Evolutionary conservation across 148 eudicot genomes (phyloP), one percentile per base, ranked within the genome.

Genomic region (Rhododendron vialii): DNA sequence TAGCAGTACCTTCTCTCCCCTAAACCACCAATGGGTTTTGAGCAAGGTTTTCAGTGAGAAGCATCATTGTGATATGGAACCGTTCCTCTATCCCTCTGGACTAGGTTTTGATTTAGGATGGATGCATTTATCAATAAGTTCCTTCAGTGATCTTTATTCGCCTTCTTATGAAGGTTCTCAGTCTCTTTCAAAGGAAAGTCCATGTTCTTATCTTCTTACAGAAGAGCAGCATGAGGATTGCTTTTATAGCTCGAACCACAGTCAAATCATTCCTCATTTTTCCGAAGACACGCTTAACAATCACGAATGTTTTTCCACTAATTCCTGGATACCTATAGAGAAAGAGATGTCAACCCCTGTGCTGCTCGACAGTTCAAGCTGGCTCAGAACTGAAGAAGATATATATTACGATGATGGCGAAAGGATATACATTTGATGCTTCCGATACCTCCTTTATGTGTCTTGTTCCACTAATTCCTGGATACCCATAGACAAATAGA

Each of bases 281-380:
- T 30, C 81, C 12, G 75, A 86, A 51, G 85, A 84, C 81, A 45
- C 85, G 20, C 9, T 47, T 80, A 41, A 82, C 78, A n/a, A 10
- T 82, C 73, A 75, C 38, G 22, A 30, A 35, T 47, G 78, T 48
- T 67, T 80, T 69, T 81, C 89, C 51, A 20, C 57, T 81, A 57
- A 83, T 85, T 43, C 80, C 38, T 65, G 85, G 48, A 75, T 73
- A 18, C 82, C 86, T 67, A 24, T 38, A 18, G 86, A 69, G 74
- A 87, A 20, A 81, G 77, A 65, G 33, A 65, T 85, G n/a, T 61
- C 33, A 50, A 30, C 24, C 5, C 87, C 89, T 57, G 65, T 86
- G 75, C 89, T 84, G 35, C 88, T 89, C 18, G 53, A 83, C 30
- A 83, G 88, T 86, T 41, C 89, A 86, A 80, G 88, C 80, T 53